Percentiles rank a stretch among this genome's conserved stretches.
Conservation (phyloP, 331 rosid species). For the Pyracantha coccinea region DNA sequence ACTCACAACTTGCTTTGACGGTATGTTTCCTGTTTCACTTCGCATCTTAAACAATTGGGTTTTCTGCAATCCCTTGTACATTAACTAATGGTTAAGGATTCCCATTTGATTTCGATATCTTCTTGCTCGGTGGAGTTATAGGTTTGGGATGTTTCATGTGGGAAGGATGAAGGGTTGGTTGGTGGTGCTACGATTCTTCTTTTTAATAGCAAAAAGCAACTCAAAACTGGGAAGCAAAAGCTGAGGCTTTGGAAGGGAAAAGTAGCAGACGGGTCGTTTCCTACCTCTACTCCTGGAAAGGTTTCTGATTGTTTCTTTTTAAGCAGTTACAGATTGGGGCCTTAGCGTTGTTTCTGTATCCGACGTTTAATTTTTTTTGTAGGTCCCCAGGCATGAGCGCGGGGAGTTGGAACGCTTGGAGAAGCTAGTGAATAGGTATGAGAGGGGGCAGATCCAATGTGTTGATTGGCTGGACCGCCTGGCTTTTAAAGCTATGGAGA, state of each 20-base stretch:
- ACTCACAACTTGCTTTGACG: conserved; percentile 82
- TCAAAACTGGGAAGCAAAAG: conserved; percentile 97
- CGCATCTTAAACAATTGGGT: not conserved
- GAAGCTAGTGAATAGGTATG: conserved; percentile 85
- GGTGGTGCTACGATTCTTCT: conserved; percentile 97
- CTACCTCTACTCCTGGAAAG: conserved; percentile 93
- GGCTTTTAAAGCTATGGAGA: conserved; percentile 72
- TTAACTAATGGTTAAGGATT: not conserved
- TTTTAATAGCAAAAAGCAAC: conserved; percentile 82
- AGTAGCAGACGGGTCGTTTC: conserved; percentile 84
- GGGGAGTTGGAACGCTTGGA: conserved; percentile 96
- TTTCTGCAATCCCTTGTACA: not conserved
- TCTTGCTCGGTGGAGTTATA: conserved; percentile 16
- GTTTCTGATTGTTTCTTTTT: conserved; percentile 27
- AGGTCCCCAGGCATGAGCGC: conserved; percentile 94
- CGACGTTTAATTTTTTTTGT: not conserved
- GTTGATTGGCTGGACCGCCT: conserved; percentile 98
- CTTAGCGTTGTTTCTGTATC: not conserved
- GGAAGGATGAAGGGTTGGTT: conserved; percentile 75
- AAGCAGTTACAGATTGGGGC: not conserved
- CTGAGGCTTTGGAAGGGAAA: conserved; percentile 93
- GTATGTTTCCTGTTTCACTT: conserved; percentile 35
- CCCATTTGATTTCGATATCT: not conserved
- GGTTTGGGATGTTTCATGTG: conserved; percentile 98
- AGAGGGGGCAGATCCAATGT: conserved; percentile 83